Evolutionary conservation across 2,329 filamentous ascomycete species (phyloP).

Genomic region (Sclerotinia nivalis): DNA sequence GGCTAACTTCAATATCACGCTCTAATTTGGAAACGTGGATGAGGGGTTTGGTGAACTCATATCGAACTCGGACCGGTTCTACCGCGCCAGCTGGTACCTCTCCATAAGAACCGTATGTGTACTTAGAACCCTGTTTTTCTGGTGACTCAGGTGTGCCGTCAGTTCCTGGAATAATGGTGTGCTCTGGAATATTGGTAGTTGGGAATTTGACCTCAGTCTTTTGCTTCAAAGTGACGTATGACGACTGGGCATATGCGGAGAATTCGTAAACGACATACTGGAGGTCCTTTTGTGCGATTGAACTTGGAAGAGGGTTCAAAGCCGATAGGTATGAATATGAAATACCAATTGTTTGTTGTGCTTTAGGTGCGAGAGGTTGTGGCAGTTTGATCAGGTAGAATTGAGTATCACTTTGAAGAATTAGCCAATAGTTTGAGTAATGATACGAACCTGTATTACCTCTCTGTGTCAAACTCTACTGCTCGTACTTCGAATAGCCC

Average conservation of each 20-base stretch:
- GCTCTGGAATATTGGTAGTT: constrained; percentile 76
- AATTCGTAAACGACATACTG: constrained; percentile 87
- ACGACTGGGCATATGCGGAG: constrained; percentile 79
- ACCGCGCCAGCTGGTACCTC: constrained; percentile 76
- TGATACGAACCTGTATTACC: constrained; percentile 43
- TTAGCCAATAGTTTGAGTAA: constrained; percentile 33
- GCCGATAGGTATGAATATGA: constrained; percentile 78
- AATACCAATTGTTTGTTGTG: constrained; percentile 84
- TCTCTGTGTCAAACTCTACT: constrained; percentile 64
- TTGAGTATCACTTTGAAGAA: constrained; percentile 60
- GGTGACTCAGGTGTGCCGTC: constrained; percentile 62
- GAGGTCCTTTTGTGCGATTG: constrained; percentile 79
- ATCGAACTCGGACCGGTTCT: constrained; percentile 76
- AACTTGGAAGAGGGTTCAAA: constrained; percentile 76
- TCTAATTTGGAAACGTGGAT: constrained; percentile 77
- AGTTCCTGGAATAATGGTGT: constrained; percentile 69
- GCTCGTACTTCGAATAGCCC: constrained; percentile 68
- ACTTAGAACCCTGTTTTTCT: constrained; percentile 78
- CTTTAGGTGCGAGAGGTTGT: constrained; percentile 70
- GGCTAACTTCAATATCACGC: constrained; percentile 90
- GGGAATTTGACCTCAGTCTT: constrained; percentile 96
- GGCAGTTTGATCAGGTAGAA: constrained; percentile 85
- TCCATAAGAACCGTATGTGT: constrained; percentile 87
- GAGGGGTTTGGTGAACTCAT: constrained; percentile 93
- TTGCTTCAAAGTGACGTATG: constrained; percentile 85